Evolutionary conservation across 805 yeast genomes (phyloP), one percentile per base, ranked within the genome.

Genomic region (Saccharomycopsis lassenensis): DNA sequence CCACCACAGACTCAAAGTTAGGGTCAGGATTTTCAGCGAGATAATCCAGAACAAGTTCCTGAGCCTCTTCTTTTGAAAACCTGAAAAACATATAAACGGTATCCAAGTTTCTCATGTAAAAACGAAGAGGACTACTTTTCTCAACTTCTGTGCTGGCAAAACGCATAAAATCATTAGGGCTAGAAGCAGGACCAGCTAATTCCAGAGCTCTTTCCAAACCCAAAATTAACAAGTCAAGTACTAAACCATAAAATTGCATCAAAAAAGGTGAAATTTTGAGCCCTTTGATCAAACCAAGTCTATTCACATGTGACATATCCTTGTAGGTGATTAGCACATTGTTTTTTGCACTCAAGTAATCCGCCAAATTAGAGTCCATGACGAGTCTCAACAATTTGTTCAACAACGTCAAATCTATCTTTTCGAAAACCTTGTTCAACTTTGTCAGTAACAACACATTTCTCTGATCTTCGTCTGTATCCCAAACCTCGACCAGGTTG

Each of bases 271-370:
- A 72, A 55, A 87, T 91, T 50, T 84, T 94, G 12, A 91, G 59
- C 5, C 98, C 99, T 32, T 94, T 69, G 12, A 91, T 58, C 39
- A 91, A 56, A 15, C 99, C 99, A 52, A 75, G 75, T 48, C 81
- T 85, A 57, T 91, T 89, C 14, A 83, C 77, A 54, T 86, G 94
- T 43, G 76, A 80, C 99, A 91, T 91, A 52, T 91, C 99, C 55
- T 91, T 91, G 57, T 77, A 93, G 2, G 85, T 67, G 15, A 91
- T 50, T 16, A 74, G 69, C 15, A 87, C 74, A 50, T 91, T 91
- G 59, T 85, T 85, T 54, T 87, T 87, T 0, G 96, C 78, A 1
- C 94, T 79, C 48, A 91, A 79, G 53, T 91, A 91, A 57, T 91
- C 97, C 3, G 97, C 98, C 49, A 91, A 72, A 46, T 80, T 82